Base-by-base conservation (phyloP, 306 rosid species). In the Benincasa hispida region DNA sequence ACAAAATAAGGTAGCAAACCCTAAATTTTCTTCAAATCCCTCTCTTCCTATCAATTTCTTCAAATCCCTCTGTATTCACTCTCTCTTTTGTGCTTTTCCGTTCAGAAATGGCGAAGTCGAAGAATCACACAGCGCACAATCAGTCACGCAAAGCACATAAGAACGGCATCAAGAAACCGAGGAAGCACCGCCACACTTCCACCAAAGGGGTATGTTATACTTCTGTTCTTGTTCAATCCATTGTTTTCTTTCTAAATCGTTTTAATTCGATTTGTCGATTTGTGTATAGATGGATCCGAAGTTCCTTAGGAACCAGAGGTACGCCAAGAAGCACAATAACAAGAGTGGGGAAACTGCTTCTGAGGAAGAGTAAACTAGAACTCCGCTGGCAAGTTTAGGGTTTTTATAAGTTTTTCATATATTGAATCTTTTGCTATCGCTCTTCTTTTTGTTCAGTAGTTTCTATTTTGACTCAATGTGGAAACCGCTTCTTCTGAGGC, bases 101-200 rank as follows among this genome's bases (percentile, higher is more conserved):
- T 50, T 50, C 21, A 50, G 55, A 50, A 15, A 50, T 50, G 55
- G 55, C 55, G 55, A 93, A 93, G 97, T 93, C 98, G 66, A 93
- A 93, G 97, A 93, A 93, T 61, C 98, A 93, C 92, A 93, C 98
- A 0, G 96, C 98, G 50, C 98, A 93, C 92, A 93, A 93, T 85
- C 98, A 93, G 78, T 93, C 98, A 68, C 83, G 79, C 88, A 93
- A 93, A 85, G 98, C 98, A 13, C 98, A 55, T 21, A 55, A 9
- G 60, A 55, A 55, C 14, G 61, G 61, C 61, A 56, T 56, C 61
- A 56, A 56, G 79, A 93, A 93, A 85, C 98, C 98, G 35, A 85
- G 79, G 87, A 91, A 70, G 90, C 97, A 93, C 37, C 94, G 98
- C 81, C 91, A 90, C 89, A 90, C 92, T 70, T 91, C 98, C 76